These are phyloP conservation scores for Chaetomium tenue DNA, from an alignment of 495 filamentous ascomycete species.

Conservation along the genomic window DNA sequence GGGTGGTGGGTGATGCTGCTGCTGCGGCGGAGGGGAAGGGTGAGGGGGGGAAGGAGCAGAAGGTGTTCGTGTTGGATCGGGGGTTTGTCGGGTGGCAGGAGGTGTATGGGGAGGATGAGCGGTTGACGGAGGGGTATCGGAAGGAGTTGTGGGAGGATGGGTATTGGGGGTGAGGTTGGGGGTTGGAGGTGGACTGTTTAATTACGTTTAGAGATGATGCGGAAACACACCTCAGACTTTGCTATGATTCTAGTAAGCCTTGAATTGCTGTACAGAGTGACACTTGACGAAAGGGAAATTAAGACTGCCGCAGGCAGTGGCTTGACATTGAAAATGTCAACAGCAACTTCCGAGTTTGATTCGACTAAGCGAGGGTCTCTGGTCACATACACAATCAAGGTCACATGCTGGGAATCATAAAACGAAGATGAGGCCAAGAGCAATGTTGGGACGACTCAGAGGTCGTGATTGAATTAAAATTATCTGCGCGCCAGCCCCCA, in stretches of 20 bases:
- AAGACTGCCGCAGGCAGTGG: too few species aligned
- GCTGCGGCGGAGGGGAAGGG: constrained; percentile 18
- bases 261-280: too few species aligned
- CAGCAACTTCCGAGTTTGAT: too few species aligned
- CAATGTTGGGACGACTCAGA: neutral
- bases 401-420: neutral
- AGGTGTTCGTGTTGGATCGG: constrained; percentile 76
- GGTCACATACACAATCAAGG: neutral
- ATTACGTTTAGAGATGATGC: too few species aligned
- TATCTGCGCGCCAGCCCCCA: neutral
- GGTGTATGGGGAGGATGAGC: constrained; percentile 72
- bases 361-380: too few species aligned
- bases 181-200: too few species aligned
- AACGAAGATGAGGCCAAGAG: neutral
- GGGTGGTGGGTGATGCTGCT: constrained; percentile 25
- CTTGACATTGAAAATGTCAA: too few species aligned
- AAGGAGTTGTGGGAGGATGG: constrained; percentile 81
- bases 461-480: neutral
- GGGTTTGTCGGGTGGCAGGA: constrained; percentile 95
- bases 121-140: constrained; percentile 80
- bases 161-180: constrained; percentile 40
- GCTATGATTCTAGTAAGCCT: too few species aligned
- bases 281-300: too few species aligned
- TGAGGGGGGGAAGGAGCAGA: constrained; percentile 47
- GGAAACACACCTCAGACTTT: too few species aligned